These are phyloP conservation scores for Phoma herbarum DNA, from an alignment of 2,329 filamentous ascomycete genomes.

Conservation along the genomic window DNA sequence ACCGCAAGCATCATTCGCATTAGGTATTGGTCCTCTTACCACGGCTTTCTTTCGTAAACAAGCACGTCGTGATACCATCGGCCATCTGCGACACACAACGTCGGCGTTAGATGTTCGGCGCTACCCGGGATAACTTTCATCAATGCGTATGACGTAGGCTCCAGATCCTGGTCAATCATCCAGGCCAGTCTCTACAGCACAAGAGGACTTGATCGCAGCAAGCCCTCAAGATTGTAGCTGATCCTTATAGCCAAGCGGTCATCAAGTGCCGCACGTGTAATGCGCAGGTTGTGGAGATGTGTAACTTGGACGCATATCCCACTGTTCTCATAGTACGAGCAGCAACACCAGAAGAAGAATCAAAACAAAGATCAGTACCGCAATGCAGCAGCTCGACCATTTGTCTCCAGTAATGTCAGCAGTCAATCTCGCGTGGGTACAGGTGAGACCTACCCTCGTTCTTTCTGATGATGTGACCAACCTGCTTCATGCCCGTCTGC, in stretches of 20 bases:
- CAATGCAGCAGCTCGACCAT: conserved; percentile 90
- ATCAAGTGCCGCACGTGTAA: neutral
- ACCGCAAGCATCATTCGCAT: neutral
- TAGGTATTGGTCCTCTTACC: neutral
- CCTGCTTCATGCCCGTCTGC: conserved; percentile 84
- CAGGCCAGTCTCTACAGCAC: neutral
- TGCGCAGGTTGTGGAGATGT: neutral
- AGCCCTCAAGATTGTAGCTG: neutral
- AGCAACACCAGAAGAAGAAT: conserved; percentile 86
- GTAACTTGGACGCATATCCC: no score
- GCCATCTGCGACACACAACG: neutral
- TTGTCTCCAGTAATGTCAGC: conserved; percentile 58
- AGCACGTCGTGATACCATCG: neutral
- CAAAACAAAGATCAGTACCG: conserved; percentile 83
- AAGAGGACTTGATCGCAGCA: neutral
- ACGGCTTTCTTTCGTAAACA: no score
- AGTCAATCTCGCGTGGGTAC: neutral
- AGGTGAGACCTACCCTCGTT: conserved; percentile 75
- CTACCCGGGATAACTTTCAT: neutral
- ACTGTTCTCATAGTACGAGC: conserved; percentile 63
- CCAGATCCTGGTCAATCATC: neutral
- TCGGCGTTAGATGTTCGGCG: neutral
- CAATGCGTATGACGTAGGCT: conserved; percentile 4
- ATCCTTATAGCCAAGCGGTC: neutral
- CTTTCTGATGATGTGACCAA: conserved; percentile 82